Base-by-base conservation (phyloP, 2,329 filamentous ascomycete species). In the Epichloe uncinata region DNA sequence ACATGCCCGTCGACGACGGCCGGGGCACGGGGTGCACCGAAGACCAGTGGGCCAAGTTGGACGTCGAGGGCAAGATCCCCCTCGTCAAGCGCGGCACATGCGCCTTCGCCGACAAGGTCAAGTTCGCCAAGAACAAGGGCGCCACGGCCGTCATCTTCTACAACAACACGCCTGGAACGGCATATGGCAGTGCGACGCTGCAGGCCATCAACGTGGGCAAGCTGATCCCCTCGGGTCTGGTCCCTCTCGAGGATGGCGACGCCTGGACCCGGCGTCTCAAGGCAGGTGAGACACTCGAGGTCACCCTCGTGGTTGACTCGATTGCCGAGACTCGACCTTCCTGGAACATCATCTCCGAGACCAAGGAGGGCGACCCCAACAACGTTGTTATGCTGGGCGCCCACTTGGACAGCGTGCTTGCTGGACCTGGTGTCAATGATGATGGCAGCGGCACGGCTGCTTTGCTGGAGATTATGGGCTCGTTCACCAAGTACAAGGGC, bases 91-190 rank as follows among this genome's bases (percentile, higher is more conserved):
- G 70, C 13, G 70, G 71, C 33, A 50, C 45, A 20, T 74, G 71
- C 52, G 60, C 63, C n/a, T 65, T 72, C 37, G 49, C 63, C 4
- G 63, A 67, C 49, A 73, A 72, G 60, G 59, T 70, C 36, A 66
- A 63, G 56, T 62, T 71, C 4, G 71, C 71, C 36, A 66, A 61
- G 54, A 60, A 61, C 3, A 60, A 66, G 33, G 70, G 70, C 37
- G 71, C 70, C 1, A 15, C 67, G 5, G 70, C 63, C 37, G 67
- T 74, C 1, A 65, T 85, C 45, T 68, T 85, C 51, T 83, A 80
- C 64, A 78, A 85, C 70, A 79, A 82, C 53, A 67, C 62, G 2
- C 62, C 71, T 0, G 77, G 74, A 1, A 52, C 51, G 3, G 45
- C 63, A 3, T 60, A 71, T 2, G 64, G 64, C 11, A 33, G 18